These are phyloP conservation scores for Pythium biforme DNA, from an alignment of 352 stramenopile genomes.

Conservation along the genomic window DNA sequence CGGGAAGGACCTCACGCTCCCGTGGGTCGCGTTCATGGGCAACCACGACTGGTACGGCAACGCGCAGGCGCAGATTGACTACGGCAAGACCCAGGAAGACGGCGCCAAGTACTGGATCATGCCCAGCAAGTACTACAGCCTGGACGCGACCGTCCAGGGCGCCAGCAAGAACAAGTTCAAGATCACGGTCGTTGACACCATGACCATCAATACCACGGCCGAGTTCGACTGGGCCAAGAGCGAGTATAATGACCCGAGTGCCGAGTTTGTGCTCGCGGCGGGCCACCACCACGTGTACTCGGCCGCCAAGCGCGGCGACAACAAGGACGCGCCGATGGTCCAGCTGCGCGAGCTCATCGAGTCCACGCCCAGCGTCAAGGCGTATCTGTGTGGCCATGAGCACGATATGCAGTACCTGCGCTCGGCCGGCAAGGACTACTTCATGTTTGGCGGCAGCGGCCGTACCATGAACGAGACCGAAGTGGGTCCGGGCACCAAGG, in stretches of 20 bases:
- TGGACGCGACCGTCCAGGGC: slow-evolving; percentile 26
- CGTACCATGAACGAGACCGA: slow-evolving; percentile 33
- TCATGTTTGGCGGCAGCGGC: slow-evolving; percentile 37
- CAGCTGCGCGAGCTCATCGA: slow-evolving; percentile 29
- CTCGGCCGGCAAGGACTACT: slow-evolving; percentile 33
- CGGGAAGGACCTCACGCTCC: slow-evolving; percentile 32
- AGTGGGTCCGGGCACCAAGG: slow-evolving; percentile 25
- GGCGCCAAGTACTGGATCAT: slow-evolving; percentile 41
- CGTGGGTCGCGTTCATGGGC: slow-evolving; percentile 39
- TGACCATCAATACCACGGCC: slow-evolving; percentile 27
- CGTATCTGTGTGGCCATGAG: slow-evolving; percentile 40
- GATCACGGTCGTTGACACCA: slow-evolving; percentile 36
- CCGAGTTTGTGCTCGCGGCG: slow-evolving; percentile 28
- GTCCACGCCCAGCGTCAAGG: slow-evolving; percentile 30
- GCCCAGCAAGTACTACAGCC: slow-evolving; percentile 35
- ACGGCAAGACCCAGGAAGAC: slow-evolving; percentile 15
- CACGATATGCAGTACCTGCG: slow-evolving; percentile 46
- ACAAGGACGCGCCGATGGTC: slow-evolving; percentile 32
- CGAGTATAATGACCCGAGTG: slow-evolving; percentile 25
- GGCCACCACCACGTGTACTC: slow-evolving; percentile 42
- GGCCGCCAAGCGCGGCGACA: slow-evolving; percentile 29
- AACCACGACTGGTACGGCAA: slow-evolving; percentile 48
- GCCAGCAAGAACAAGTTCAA: slow-evolving; percentile 31
- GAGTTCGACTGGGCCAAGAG: slow-evolving; percentile 31
- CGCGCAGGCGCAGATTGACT: slow-evolving; percentile 35